phyloP scores from a whole-genome alignment of 73 alveolate species.

The Paraurostyla sp. region DNA sequence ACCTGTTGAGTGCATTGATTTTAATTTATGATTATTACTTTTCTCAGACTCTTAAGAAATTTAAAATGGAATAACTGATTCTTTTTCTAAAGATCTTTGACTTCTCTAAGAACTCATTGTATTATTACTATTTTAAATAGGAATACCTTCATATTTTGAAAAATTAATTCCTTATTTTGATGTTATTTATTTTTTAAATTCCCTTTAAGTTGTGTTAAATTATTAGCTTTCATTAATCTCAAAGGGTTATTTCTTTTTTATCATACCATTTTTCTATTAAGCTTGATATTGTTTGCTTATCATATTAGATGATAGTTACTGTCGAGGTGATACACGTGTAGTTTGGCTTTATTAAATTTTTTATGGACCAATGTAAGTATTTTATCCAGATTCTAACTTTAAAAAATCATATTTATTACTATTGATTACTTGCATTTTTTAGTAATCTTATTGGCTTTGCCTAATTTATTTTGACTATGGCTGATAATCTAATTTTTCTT shows the following conservation, averaged over 20 bases:
- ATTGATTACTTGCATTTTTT: background rate
- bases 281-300: background rate
- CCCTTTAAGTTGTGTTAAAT: too few species aligned
- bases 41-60: background rate
- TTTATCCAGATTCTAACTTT: background rate
- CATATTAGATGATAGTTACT: background rate
- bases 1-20: background rate
- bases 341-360: background rate
- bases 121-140: background rate
- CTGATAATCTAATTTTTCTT: too few species aligned
- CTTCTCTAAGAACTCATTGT: slow-evolving; percentile 14
- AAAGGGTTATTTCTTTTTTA: background rate
- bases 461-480: too few species aligned
- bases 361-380: background rate
- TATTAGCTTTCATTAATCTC: background rate
- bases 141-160: background rate
- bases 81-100: slow-evolving; percentile 9
- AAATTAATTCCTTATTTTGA: too few species aligned
- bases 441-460: background rate
- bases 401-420: background rate
- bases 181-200: too few species aligned
- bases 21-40: background rate
- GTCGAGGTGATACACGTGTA: slow-evolving; percentile 7
- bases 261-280: background rate
- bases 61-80: background rate